phyloP scores from a whole-genome alignment of 192 early-diverging fungal species.

The Rhizoclosmatium sp. region DNA sequence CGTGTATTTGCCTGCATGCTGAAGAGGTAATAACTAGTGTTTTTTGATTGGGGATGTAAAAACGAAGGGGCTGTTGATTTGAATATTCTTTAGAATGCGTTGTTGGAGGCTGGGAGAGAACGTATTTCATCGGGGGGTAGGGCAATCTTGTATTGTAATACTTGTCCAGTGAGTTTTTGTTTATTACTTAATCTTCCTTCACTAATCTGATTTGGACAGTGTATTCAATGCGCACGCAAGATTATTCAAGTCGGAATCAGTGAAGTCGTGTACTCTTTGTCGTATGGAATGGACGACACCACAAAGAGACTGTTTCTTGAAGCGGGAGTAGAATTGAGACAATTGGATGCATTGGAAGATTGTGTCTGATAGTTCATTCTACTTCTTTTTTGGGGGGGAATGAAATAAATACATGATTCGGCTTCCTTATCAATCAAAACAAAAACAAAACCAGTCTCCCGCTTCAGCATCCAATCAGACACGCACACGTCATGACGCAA shows the following conservation, averaged over 20 bases:
- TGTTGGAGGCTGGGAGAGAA: constrained; percentile 95
- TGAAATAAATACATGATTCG: too few relatives aligned
- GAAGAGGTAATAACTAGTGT: constrained; percentile 70
- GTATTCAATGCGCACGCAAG: constrained; percentile 91
- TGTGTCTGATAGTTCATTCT: background rate
- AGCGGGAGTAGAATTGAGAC: constrained; percentile 79
- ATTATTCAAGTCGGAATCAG: constrained; percentile 93
- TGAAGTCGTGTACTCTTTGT: constrained; percentile 90
- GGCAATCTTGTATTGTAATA: constrained; percentile 94
- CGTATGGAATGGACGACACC: constrained; percentile 94
- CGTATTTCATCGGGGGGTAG: constrained; percentile 70
- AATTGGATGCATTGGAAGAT: constrained; percentile 20
- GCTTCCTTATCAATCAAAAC: too few relatives aligned
- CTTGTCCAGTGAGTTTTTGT: constrained; percentile 63
- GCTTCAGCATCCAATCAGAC: too few relatives aligned
- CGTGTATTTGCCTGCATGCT: constrained; percentile 96
- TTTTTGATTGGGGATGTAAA: too few relatives aligned
- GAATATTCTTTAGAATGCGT: constrained; percentile 72
- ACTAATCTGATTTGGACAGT: constrained; percentile 34
- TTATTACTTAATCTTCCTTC: constrained; percentile 10
- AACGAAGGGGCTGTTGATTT: too few relatives aligned
- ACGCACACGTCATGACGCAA: too few relatives aligned
- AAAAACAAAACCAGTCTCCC: too few relatives aligned
- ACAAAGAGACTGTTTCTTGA: constrained; percentile 82
- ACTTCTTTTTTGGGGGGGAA: background rate